Base-by-base conservation (phyloP, 2,329 filamentous ascomycete genomes). In the Clonostachys chloroleuca region DNA sequence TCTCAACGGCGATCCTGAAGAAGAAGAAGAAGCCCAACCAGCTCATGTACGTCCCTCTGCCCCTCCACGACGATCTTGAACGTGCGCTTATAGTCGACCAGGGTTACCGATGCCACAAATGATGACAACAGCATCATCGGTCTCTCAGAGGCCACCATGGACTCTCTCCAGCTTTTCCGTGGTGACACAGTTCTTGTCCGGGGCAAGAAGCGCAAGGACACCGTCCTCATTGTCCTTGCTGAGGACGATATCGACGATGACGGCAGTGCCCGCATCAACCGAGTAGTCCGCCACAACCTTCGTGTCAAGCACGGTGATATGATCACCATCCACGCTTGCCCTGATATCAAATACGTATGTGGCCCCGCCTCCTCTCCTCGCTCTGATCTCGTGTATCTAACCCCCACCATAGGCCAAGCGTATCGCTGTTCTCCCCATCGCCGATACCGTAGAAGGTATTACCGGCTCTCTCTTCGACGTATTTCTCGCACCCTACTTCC, bases 21-120 rank as follows among this genome's bases (percentile, higher is more conserved):
- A 97, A 97, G 83, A 99, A 99, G 87, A 99, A 99, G 92, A 99
- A 99, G 89, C 92, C 92, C 61, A 99, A 99, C 75, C 95, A 92
- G 65, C 75, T 99, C 69, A 95, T 99, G 91, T 95, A 79, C 69
- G 86, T 70, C 59, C 55, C 24, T 35, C 46, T 42, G 44, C 12
- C 43, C 20, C 36, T 34, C 24, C 14, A 35, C 30, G 20, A 16
- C 8, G 16, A 20, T 20, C 7, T 37, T 40, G 33, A 45, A 44
- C 36, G 54, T 51, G 42, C 40, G 34, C 50, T 53, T 51, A 51
- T 66, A 44, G 61, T 53, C 43, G 7, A 39, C n/a, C 44, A 96
- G 91, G 76, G 94, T 99, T 56, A 97, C 94, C 64, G 95, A 99
- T 82, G 92, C 94, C 69, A 83, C 89, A 63, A 99, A 96, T 74